phyloP scores from a whole-genome alignment of 768 basidiomycete species.

The Trametes gibbosa region DNA sequence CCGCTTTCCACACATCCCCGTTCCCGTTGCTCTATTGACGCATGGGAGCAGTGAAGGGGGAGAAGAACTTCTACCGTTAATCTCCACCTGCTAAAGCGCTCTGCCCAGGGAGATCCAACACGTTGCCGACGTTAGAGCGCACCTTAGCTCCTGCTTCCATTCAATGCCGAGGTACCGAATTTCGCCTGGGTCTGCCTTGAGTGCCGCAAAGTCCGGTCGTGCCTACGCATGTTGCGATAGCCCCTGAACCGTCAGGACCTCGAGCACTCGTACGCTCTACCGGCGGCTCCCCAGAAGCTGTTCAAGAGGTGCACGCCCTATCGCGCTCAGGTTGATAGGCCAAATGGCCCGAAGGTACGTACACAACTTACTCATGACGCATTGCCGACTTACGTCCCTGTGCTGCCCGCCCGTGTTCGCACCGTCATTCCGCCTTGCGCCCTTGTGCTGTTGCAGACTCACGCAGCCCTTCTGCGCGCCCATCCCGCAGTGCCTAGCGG shows the following conservation, averaged over 20 bases:
- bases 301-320: not conserved
- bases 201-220: slow-evolving; percentile 9
- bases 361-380: not conserved
- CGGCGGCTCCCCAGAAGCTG: not conserved
- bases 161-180: slow-evolving; percentile 14
- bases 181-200: slow-evolving; percentile 5
- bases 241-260: not conserved
- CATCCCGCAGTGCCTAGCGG: slow-evolving; percentile 6
- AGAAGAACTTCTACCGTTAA: slow-evolving; percentile 11
- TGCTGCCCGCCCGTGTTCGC: slow-evolving; percentile 2
- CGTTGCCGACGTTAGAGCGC: slow-evolving; percentile 10
- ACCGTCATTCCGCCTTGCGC: not conserved
- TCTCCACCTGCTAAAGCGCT: slow-evolving; percentile 3
- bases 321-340: not conserved
- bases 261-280: not conserved
- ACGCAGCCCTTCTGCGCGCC: not conserved
- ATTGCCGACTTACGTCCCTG: slow-evolving; percentile 13
- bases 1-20: not conserved
- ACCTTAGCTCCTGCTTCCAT: slow-evolving; percentile 4
- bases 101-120: not conserved
- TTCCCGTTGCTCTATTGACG: not conserved
- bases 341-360: slow-evolving; percentile 3
- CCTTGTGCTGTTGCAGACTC: not conserved
- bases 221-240: not conserved
- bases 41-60: slow-evolving; percentile 4